A percentile compares a stretch with the other conserved stretches of the same genome.
phyloP scores from a whole-genome alignment of 805 yeast genomes.

The Myxozyma melibiosi region DNA sequence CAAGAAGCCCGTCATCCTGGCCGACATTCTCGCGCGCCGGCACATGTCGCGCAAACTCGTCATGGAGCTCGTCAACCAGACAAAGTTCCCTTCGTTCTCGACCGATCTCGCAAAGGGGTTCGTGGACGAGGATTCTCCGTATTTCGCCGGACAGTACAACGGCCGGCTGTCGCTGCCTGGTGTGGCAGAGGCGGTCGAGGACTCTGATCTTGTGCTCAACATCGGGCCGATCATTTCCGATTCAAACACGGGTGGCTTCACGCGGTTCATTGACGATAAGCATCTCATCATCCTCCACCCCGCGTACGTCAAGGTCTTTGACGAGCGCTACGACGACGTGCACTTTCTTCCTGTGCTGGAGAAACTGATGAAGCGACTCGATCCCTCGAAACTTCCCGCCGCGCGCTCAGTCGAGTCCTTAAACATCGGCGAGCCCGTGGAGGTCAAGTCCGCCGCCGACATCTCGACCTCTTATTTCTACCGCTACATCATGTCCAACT shows the following conservation, averaged over 20 bases:
- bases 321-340: conserved; percentile 46
- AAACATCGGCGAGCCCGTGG: conserved; percentile 33
- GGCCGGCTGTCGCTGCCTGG: conserved; percentile 59
- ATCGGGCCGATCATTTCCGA: conserved; percentile 72
- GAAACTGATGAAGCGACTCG: conserved; percentile 46
- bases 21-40: conserved; percentile 70
- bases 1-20: conserved; percentile 64
- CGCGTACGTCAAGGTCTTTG: conserved; percentile 53
- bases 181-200: conserved; percentile 52
- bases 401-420: conserved; percentile 37
- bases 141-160: conserved; percentile 71
- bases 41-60: conserved; percentile 52
- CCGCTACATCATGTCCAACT: conserved; percentile 42
- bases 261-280: conserved; percentile 51
- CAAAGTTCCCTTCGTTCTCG: conserved; percentile 58
- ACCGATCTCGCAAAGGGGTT: conserved; percentile 72
- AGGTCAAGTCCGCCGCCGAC: conserved; percentile 28
- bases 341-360: conserved; percentile 56
- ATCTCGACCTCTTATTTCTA: conserved; percentile 46
- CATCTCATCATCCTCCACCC: conserved; percentile 55
- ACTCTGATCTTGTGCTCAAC: conserved; percentile 68
- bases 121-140: conserved; percentile 66
- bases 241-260: conserved; percentile 67
- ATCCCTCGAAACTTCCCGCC: conserved; percentile 37
- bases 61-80: conserved; percentile 51